Evolutionary conservation across 805 yeast genomes (phyloP), one percentile per base, ranked within the genome.

Genomic region (Candida gorgasii): DNA sequence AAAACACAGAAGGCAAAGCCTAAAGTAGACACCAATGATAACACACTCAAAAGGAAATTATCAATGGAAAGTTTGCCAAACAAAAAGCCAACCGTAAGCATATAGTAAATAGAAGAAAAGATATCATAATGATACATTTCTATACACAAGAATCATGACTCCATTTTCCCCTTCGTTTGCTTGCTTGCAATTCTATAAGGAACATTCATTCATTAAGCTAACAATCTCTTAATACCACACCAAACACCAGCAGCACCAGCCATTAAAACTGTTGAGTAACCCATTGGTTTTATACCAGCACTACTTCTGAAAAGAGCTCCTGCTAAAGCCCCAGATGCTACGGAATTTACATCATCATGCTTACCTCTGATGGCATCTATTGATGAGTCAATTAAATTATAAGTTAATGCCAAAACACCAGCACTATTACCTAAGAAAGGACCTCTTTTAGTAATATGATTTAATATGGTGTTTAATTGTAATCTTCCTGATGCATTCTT

Each of bases 371-470:
- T 60, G 32, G 78, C 75, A 63, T 88, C 98, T 51, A 93, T 72
- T 8, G 84, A 61, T 20, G 93, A 80, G 66, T 89, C 90, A 53
- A 88, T 74, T 52, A 92, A 63, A 69, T 93, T 93, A 69, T 93
- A 93, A 50, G 86, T 78, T 55, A 93, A 68, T 17, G 97, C 97
- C 53, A 93, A 75, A 15, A 89, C 95, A 70, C 97, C 99, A 12
- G 96, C 95, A 40, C 85, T 82, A 72, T 93, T 93, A 54, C 98
- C 99, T 59, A 92, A 68, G 65, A 80, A 92, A 16, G 99, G 99
- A 47, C 99, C 99, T 64, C 96, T 82, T 59, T 89, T 86, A 30
- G 99, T 93, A 57, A 93, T 78, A 60, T 88, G 87, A 74, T 93
- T 93, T 57, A 93, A 78, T 33, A 93, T 75, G 8, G 97, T 89